Evolutionary conservation across 768 basidiomycete species (phyloP), one percentile per base, ranked within the genome.

Genomic region (Rhizopogon vulgaris): DNA sequence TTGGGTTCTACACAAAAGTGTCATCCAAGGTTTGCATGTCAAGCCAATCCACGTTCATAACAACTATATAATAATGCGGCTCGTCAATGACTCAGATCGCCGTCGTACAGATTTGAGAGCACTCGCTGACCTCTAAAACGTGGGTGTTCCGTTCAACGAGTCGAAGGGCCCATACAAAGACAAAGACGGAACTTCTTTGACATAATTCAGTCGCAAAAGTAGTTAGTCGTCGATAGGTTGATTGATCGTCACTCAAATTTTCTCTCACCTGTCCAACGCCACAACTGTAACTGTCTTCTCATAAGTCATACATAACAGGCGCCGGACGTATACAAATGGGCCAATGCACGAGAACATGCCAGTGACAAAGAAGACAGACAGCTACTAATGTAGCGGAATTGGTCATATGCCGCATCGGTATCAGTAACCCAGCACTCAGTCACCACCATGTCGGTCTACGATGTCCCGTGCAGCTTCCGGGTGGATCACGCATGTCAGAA

Each of bases 211-310:
- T 56, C 48, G 59, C 61, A 56, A 50, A 38, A 47, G 34, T 14
- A 38, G 52, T 52, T 49, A 53, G 55, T 65, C 56, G 65, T 58
- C 65, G 58, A 60, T 56, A 55, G 25, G 59, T 52, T 42, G 53
- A 53, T 27, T 65, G 62, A 54, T 54, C 59, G 55, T 66, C 56
- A 54, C 59, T 56, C 34, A 37, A 17, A 24, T 42, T 58, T 59
- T 67, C 64, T 55, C 64, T 68, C 64, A 68, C 60, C 58, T 59
- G 65, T 65, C 65, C 52, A 63, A 68, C 64, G 56, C 63, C 63
- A 66, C 60, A 56, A 51, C 54, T 50, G 32, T 30, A 55, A 46
- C 45, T 46, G 32, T 32, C 45, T 46, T 46, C 14, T 22, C 45
- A 34, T 34, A 34, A 34, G 32, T 34, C 32, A 34, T 34, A 34